Evolutionary conservation across 2,329 filamentous ascomycete genomes (phyloP).

Genomic region (Microcera coccophila): DNA sequence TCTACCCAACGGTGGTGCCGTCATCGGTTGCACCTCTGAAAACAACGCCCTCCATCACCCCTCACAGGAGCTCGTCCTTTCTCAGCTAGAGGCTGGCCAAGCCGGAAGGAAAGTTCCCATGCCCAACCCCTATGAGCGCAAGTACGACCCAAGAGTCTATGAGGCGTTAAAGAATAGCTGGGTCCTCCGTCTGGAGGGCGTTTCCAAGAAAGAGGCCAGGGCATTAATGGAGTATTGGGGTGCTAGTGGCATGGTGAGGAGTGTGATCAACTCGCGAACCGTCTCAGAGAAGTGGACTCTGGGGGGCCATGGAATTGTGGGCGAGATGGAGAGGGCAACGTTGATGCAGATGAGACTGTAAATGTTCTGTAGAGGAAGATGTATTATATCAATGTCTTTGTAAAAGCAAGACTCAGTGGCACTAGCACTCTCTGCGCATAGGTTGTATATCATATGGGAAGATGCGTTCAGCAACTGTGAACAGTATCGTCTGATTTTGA

Average conservation of each 20-base stretch:
- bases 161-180: slow-evolving; percentile 48
- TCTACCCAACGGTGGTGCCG: slow-evolving; percentile 69
- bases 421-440: not conserved
- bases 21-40: slow-evolving; percentile 70
- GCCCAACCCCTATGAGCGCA: slow-evolving; percentile 51
- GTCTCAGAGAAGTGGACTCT: slow-evolving; percentile 83
- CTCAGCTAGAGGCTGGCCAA: slow-evolving; percentile 48
- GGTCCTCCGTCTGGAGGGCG: slow-evolving; percentile 58
- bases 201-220: slow-evolving; percentile 71
- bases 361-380: slow-evolving; percentile 18
- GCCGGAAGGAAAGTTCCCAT: slow-evolving; percentile 36
- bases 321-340: slow-evolving; percentile 73
- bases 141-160: slow-evolving; percentile 56
- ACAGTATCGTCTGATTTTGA: too few relatives aligned
- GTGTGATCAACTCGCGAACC: slow-evolving; percentile 63
- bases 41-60: slow-evolving; percentile 64
- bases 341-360: slow-evolving; percentile 48
- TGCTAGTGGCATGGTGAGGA: slow-evolving; percentile 72
- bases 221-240: slow-evolving; percentile 92
- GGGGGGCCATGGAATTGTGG: slow-evolving; percentile 74
- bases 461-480: too few relatives aligned
- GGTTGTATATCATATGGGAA: too few relatives aligned
- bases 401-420: slow-evolving; percentile 9
- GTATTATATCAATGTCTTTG: slow-evolving; percentile 17
- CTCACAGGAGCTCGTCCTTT: slow-evolving; percentile 65